A percentile compares a stretch with the other conserved stretches of the same genome.
These are phyloP conservation scores for Leucosporidium yakuticum DNA, from an alignment of 768 basidiomycete genomes.

Conservation along the genomic window DNA sequence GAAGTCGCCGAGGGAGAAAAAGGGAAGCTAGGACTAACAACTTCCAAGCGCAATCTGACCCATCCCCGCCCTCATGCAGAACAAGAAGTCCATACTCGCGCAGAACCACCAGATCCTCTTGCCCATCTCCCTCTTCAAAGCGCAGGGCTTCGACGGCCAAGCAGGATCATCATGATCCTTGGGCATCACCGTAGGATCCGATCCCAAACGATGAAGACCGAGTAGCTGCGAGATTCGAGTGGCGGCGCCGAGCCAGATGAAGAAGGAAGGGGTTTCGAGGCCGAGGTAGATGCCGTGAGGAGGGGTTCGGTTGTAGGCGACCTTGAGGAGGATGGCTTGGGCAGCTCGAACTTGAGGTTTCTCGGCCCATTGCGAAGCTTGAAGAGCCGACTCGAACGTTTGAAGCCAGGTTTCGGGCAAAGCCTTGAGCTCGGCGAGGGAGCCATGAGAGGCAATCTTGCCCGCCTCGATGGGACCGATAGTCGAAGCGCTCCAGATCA, in stretches of 20 bases:
- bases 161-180: slow-evolving; percentile 9
- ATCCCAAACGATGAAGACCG: slow-evolving; percentile 27
- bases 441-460: slow-evolving; percentile 10
- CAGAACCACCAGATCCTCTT: slow-evolving; percentile 5
- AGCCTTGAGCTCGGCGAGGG: slow-evolving; percentile 7
- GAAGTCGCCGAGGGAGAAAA: not conserved
- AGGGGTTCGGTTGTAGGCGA: slow-evolving; percentile 7
- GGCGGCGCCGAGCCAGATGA: slow-evolving; percentile 9
- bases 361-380: slow-evolving; percentile 5
- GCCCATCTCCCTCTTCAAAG: slow-evolving; percentile 18
- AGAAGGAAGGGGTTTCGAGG: slow-evolving; percentile 12
- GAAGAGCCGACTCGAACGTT: not conserved
- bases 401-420: not conserved
- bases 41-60: not conserved
- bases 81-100: not conserved
- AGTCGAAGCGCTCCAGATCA: not conserved
- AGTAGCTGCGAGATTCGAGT: slow-evolving; percentile 19
- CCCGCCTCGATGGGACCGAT: slow-evolving; percentile 17
- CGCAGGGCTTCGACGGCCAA: not conserved
- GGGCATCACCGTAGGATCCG: slow-evolving; percentile 21
- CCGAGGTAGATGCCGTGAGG: slow-evolving; percentile 12
- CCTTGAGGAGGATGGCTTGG: slow-evolving; percentile 1
- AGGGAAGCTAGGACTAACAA: not conserved
- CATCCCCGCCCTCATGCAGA: not conserved
- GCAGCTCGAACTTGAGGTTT: slow-evolving; percentile 18